Evolutionary conservation across 306 rosid genomes (phyloP), one percentile per base, ranked within the genome.

Genomic region (Calophaca sinica): DNA sequence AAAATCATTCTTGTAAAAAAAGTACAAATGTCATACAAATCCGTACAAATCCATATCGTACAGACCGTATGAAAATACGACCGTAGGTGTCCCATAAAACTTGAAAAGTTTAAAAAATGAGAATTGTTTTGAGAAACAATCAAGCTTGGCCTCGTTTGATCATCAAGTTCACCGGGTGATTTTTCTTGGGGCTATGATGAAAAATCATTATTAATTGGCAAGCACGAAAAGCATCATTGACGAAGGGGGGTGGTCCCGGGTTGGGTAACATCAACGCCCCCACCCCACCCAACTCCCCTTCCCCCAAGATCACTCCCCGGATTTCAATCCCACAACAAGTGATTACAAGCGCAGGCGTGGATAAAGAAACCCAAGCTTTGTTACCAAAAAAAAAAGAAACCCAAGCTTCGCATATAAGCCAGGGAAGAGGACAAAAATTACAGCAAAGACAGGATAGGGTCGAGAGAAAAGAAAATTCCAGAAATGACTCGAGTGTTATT

Each of bases 401-500:
- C 31, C 2, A 72, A 29, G 58, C 65, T 42, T 35, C 50, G 62
- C 80, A 55, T 69, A 74, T 46, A 44, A 64, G 67, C 66, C 0
- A 1, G 54, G 70, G 14, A 80, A 76, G 75, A 72, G 3, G 69
- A 81, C 72, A 79, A 68, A 74, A 3, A 36, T 59, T 11, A 44
- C 63, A 71, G 3, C 2, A 3, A 74, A 41, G 52, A 68, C 66
- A 35, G 1, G 2, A 72, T 35, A 2, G 13, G 35, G 11, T 14
- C 2, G 3, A 4, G 13, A 5, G 1, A 2, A 39, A 39, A 72
- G 3, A 35, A 52, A 35, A 13, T 42, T 52, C 35, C 68, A 42
- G 55, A 75, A 44, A 75, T 69, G 35, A 67, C 65, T 72, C 14
- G 11, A 7, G 20, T 64, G 79, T 63, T 76, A 72, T 72, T 81